Evolutionary conservation across 2,329 filamentous ascomycete genomes (phyloP).

Genomic region (Ophiocordyceps camponoti-leonardi): DNA sequence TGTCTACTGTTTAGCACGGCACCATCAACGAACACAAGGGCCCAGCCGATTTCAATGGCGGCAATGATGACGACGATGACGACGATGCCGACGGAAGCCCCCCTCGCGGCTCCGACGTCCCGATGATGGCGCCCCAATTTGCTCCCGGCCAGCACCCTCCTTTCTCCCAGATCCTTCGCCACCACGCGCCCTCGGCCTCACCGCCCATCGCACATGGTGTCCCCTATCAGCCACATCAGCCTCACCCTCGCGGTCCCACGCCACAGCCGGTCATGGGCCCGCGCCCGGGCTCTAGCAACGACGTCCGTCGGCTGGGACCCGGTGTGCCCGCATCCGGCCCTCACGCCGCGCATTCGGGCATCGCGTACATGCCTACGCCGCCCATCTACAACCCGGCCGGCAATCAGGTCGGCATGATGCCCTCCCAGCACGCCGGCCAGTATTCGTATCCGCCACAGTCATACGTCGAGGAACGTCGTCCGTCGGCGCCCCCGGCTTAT

Average conservation of each 20-base stretch:
- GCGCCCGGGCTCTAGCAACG: conserved; percentile 54
- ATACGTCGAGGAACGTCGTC: conserved; percentile 61
- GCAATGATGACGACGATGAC: conserved; percentile 61
- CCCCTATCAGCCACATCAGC: conserved; percentile 41
- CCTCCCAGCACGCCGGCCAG: conserved; percentile 20
- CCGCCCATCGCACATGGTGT: conserved; percentile 72
- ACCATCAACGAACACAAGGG: conserved; percentile 93
- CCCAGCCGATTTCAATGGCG: conserved; percentile 76
- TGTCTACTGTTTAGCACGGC: conserved; percentile 49
- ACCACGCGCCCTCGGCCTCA: conserved; percentile 70
- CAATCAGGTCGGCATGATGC: conserved; percentile 18
- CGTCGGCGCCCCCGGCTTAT: conserved; percentile 53
- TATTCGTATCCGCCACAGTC: conserved; percentile 32
- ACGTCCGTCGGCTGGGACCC: conserved; percentile 57
- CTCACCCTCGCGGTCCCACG: conserved; percentile 51
- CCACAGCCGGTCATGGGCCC: conserved; percentile 63
- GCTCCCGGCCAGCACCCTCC: conserved; percentile 39
- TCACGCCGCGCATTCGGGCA: conserved; percentile 21
- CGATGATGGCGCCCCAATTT: conserved; percentile 53
- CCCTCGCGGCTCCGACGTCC: conserved; percentile 44
- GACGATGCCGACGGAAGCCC: conserved; percentile 56
- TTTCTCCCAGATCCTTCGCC: conserved; percentile 71
- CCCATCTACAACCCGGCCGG: conserved; percentile 57
- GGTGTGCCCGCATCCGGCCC: conserved; percentile 45
- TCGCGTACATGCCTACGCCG: conserved; percentile 71